Evolutionary conservation across 768 basidiomycete genomes (phyloP), one percentile per base, ranked within the genome.

Genomic region (Tylopilus sp.): DNA sequence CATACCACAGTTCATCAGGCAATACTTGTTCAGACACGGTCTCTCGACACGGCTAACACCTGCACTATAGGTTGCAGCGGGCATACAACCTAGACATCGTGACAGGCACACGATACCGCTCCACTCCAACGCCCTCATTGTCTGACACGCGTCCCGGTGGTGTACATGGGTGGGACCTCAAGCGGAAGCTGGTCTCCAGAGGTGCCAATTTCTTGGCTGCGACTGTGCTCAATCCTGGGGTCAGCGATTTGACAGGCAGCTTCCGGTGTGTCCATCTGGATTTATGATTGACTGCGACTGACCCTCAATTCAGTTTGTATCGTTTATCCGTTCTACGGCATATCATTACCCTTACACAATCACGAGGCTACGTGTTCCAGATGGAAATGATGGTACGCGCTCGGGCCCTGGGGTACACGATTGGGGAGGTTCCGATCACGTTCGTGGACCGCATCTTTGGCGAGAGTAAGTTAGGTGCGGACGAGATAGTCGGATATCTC

Each of bases 331-430:
- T 89, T 7, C 75, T 95, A 48, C 80, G 79, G 43, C 83, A 91
- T 58, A 88, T 95, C 62, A 95, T 95, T 60, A 81, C 85, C 5
- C 78, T 85, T 57, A 92, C 88, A 2, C 79, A 85, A 54, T 92
- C 91, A 3, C 88, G 89, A 57, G 93, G 93, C 9, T 95, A 95
- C 60, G 93, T 95, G 26, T 95, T 95, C 75, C 93, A 95, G 76
- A 95, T 95, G 93, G 93, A 95, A 67, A 95, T 95, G 86, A 95
- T 95, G 80, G 93, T 92, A 18, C 81, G 93, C 1, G 93, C 93
- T 5, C 79, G 85, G 20, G 82, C 88, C 2, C 71, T 91, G 49
- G 91, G 90, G 6, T 95, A 92, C 70, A 82, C 79, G 4, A 83
- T 95, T 0, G 93, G 91, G 4, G 93, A 95, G 68, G 80, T 95